These are phyloP conservation scores for Lolium perenne DNA, from an alignment of 176 grass and related monocot genomes.

Conservation along the genomic window DNA sequence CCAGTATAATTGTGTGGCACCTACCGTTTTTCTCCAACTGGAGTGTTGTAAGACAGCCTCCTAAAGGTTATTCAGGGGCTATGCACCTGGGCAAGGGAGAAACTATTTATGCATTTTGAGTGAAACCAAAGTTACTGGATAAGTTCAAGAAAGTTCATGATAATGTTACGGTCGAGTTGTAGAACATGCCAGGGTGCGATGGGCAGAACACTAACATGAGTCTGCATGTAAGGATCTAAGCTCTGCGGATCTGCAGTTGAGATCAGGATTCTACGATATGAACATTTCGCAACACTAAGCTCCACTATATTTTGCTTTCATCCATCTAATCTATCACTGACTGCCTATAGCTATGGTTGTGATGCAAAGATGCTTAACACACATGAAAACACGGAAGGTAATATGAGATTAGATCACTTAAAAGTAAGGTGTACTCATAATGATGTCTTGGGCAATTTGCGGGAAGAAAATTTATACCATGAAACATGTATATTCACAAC, in stretches of 20 bases:
- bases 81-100: neutral
- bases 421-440: neutral
- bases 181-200: neutral
- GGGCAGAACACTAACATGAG: neutral
- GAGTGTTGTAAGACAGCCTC: neutral
- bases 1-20: slow-evolving; percentile 13
- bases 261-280: slow-evolving; percentile 9
- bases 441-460: neutral
- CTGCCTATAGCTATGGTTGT: neutral
- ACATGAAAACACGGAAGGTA: neutral
- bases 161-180: slow-evolving; percentile 17
- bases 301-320: neutral
- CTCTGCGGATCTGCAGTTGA: neutral
- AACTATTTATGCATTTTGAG: neutral
- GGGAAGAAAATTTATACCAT: neutral
- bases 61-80: neutral
- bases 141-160: slow-evolving; percentile 23
- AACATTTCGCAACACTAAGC: slow-evolving; percentile 19
- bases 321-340: slow-evolving; percentile 3
- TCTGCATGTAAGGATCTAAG: slow-evolving; percentile 4
- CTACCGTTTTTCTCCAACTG: neutral
- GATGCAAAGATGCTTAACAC: neutral
- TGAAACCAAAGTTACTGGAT: slow-evolving; percentile 8
- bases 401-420: neutral
- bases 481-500: slow-evolving; percentile 33